These are phyloP conservation scores for Albugo candida DNA, from an alignment of 352 stramenopile genomes.

Conservation along the genomic window DNA sequence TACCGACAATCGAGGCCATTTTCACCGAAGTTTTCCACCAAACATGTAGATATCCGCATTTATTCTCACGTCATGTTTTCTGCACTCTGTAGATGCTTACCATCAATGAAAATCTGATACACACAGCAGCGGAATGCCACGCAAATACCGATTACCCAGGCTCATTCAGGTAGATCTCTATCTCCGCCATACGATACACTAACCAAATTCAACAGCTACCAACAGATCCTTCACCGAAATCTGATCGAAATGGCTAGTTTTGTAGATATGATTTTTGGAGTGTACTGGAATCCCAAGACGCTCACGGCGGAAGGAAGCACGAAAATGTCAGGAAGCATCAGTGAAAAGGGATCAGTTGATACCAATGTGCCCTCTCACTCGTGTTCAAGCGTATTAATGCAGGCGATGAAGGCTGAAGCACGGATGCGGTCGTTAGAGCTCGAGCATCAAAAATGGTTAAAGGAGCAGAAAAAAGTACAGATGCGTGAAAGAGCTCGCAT, in stretches of 20 bases:
- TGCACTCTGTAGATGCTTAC: neutral
- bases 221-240: neutral
- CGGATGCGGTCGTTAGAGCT: neutral
- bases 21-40: no score
- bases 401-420: neutral
- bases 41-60: no score
- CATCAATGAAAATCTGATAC: neutral
- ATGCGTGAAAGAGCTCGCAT: neutral
- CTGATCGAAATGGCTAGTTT: slow-evolving; percentile 1
- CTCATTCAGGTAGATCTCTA: neutral
- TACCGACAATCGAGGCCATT: no score
- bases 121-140: neutral
- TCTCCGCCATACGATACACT: neutral
- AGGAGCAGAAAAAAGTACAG: neutral
- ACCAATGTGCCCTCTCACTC: no score
- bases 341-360: no score
- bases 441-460: neutral
- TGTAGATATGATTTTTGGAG: neutral
- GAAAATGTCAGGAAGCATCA: neutral
- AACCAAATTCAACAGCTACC: neutral
- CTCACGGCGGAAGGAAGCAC: neutral
- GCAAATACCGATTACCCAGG: neutral
- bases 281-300: neutral
- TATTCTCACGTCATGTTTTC: no score
- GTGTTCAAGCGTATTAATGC: neutral